Conservation (phyloP, 495 filamentous ascomycete species). For the Aspergillus leporis region DNA sequence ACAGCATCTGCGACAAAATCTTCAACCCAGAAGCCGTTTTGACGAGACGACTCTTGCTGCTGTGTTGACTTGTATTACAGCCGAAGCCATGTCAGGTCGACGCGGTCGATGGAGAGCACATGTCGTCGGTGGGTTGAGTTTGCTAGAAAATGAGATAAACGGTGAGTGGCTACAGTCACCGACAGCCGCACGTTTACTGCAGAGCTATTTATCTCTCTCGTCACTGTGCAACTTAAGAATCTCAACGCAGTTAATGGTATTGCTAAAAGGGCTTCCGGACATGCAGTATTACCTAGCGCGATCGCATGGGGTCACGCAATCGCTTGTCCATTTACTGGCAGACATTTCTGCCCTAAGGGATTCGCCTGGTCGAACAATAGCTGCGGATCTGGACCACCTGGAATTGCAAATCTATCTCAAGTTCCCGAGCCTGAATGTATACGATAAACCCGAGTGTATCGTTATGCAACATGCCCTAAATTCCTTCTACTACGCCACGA, state of each 20-base stretch:
- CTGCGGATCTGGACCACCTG: constrained; percentile 20
- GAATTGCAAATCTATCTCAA: constrained; percentile 28
- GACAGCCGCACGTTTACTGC: constrained; percentile 21
- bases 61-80: constrained; percentile 26
- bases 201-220: constrained; percentile 30
- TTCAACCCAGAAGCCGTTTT: constrained; percentile 18
- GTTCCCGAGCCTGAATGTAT: constrained; percentile 18
- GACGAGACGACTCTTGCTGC: constrained; percentile 27
- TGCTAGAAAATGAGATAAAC: constrained; percentile 25
- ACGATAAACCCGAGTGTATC: constrained; percentile 13
- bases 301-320: constrained; percentile 25
- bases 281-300: constrained; percentile 25
- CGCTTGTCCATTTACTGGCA: constrained; percentile 24
- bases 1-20: constrained; percentile 23
- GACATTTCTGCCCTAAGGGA: constrained; percentile 20
- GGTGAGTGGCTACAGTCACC: constrained; percentile 23
- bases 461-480: constrained; percentile 29
- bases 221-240: constrained; percentile 29
- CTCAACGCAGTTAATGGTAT: constrained; percentile 19
- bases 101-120: constrained; percentile 29
- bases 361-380: constrained; percentile 5
- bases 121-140: constrained; percentile 26
- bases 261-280: constrained; percentile 24
- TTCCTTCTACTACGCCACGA: constrained; percentile 31
- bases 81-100: constrained; percentile 31